Base-by-base conservation (phyloP, 2,329 filamentous ascomycete species). In the Colletotrichum neosansevieriae region DNA sequence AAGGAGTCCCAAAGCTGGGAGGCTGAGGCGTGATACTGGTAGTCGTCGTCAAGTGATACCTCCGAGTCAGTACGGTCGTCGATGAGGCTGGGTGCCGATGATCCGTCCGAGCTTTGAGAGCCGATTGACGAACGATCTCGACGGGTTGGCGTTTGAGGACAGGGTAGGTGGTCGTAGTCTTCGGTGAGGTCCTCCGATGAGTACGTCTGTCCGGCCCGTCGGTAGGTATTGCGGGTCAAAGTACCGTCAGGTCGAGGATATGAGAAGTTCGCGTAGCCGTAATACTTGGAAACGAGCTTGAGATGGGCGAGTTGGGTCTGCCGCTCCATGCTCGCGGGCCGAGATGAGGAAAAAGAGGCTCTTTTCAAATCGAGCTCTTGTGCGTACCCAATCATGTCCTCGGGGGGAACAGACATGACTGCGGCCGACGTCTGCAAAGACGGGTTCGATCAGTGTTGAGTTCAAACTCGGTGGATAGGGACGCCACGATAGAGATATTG, bases 41-140 rank as follows among this genome's bases (percentile, higher is more conserved):
- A 81, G 71, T 87, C 84, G 47, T 86, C 85, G 19, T 88, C 85
- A 36, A 78, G 71, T 6, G 85, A 87, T 17, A 77, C 74, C 58
- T 87, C 85, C 4, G 84, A 86, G 71, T 86, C 84, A 6, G 79
- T 79, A 5, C 80, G 81, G 72, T 86, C 83, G 70, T 87, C 84
- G 15, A 85, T 80, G 74, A 87, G 79, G 32, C 82, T 81, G 1
- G 85, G 85, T 4, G 82, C 72, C 3, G 84, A 86, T 3, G 84
- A 86, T 29, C 75, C 78, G 49, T 82, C 79, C 1, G 84, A 86
- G 50, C 44, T 62, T 32, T 68, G 65, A 12, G 65, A 68, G 36
- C 78, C 81, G 38, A 84, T 72, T 3, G 85, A 87, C 60, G 77
- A 81, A 72, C 80, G 79, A 59, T 79, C 61, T 17, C 75, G 15